These are phyloP conservation scores for Rhodotorula babjevae DNA, from an alignment of 768 basidiomycete genomes.

Conservation along the genomic window DNA sequence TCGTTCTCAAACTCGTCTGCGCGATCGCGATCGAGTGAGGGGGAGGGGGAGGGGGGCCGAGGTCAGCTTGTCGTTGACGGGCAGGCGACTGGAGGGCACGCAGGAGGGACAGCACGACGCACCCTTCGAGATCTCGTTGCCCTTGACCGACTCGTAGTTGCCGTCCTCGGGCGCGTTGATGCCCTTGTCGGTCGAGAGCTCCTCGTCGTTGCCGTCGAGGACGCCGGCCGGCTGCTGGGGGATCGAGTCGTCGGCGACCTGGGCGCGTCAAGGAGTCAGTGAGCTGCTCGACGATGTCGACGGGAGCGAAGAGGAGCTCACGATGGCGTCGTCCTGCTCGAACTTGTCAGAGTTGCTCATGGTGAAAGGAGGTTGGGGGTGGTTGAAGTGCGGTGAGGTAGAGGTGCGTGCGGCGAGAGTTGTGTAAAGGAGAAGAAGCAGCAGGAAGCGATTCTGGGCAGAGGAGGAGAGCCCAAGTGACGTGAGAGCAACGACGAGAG, in stretches of 20 bases:
- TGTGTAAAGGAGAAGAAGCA: background rate
- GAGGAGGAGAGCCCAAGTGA: background rate
- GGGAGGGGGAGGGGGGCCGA: background rate
- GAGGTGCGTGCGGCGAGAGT: background rate
- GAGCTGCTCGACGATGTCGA: background rate
- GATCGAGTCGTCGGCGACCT: conserved; percentile 8
- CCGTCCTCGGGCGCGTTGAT: conserved; percentile 29
- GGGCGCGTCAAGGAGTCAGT: background rate
- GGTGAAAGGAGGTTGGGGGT: background rate
- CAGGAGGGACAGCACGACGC: background rate
- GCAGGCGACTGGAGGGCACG: too few relatives aligned
- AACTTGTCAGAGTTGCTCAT: conserved; percentile 34
- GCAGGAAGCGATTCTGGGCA: background rate
- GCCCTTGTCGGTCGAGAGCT: conserved; percentile 14
- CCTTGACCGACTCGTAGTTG: conserved; percentile 1
- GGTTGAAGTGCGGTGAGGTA: background rate
- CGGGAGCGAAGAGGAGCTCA: background rate
- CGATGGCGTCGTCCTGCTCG: conserved; percentile 28
- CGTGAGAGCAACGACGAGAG: too few relatives aligned
- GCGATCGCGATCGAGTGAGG: too few relatives aligned
- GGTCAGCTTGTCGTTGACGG: too few relatives aligned
- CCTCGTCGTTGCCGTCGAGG: conserved; percentile 19
- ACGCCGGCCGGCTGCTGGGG: background rate
- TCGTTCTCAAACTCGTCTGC: conserved; percentile 21
- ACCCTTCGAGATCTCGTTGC: conserved; percentile 9